Evolutionary conservation across 2,329 filamentous ascomycete species (phyloP).

Genomic region (Geoglossum cookeanum): DNA sequence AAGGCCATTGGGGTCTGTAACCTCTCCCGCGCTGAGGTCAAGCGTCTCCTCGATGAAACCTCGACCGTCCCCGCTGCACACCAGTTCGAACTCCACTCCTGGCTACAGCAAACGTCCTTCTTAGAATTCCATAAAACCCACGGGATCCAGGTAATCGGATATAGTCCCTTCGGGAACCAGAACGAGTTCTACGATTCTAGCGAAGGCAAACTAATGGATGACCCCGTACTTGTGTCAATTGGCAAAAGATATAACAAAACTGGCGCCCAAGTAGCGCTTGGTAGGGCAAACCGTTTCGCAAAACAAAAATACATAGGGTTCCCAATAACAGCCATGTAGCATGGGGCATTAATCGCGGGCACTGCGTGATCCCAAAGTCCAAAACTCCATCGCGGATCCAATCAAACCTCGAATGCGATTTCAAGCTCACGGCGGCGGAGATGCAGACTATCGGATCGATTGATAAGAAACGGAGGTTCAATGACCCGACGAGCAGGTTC

Average conservation of each 20-base stretch:
- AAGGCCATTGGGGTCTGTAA: constrained; percentile 35
- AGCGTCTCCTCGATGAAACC: constrained; percentile 25
- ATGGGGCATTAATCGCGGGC: constrained; percentile 33
- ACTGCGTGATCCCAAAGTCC: constrained; percentile 33
- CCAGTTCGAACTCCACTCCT: constrained; percentile 34
- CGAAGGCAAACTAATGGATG: constrained; percentile 31
- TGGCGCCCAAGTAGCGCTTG: constrained; percentile 31
- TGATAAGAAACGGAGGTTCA: constrained; percentile 43
- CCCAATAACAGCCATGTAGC: constrained; percentile 16
- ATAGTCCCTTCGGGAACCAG: constrained; percentile 35
- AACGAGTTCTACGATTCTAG: constrained; percentile 30
- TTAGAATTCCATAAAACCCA: constrained; percentile 29
- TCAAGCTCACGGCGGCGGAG: constrained; percentile 38
- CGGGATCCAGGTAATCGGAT: constrained; percentile 34
- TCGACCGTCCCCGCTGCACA: constrained; percentile 28
- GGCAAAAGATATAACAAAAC: constrained; percentile 33
- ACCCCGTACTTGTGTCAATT: constrained; percentile 29
- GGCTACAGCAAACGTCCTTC: constrained; percentile 31
- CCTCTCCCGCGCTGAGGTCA: constrained; percentile 29
- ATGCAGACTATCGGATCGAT: constrained; percentile 34
- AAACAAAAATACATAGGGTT: not conserved
- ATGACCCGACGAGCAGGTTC: constrained; percentile 36
- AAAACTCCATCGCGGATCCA: constrained; percentile 26
- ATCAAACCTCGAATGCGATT: constrained; percentile 29
- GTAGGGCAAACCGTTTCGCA: constrained; percentile 13